Percentiles rank a stretch among this genome's conserved stretches.
Conservation (phyloP, 1,284 basidiomycete genomes). For the Megacollybia platyphylla region DNA sequence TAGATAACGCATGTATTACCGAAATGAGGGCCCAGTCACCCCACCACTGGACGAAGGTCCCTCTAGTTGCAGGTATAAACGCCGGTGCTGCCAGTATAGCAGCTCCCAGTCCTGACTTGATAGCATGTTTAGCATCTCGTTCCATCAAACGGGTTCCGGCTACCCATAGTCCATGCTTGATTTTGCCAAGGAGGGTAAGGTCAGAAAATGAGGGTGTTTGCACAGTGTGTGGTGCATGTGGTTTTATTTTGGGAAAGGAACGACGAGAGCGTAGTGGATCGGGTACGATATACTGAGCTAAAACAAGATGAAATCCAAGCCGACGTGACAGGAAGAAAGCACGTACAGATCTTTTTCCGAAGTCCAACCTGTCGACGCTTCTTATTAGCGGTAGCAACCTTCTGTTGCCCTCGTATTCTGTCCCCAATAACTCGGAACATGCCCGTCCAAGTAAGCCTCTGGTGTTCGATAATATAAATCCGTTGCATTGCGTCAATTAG, state of each 20-base stretch:
- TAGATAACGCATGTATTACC: constrained; percentile 25
- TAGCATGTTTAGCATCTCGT: constrained; percentile 75
- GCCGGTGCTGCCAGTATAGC: constrained; percentile 78
- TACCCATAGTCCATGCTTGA: constrained; percentile 68
- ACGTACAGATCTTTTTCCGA: constrained; percentile 26
- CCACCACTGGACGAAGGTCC: constrained; percentile 68
- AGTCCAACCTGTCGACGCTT: constrained; percentile 4
- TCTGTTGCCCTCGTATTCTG: background rate
- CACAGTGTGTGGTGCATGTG: constrained; percentile 75
- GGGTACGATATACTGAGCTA: constrained; percentile 53
- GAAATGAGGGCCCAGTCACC: constrained; percentile 96
- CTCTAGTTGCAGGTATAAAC: constrained; percentile 70
- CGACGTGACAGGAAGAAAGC: background rate
- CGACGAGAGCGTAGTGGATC: constrained; percentile 45
- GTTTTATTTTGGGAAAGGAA: constrained; percentile 72
- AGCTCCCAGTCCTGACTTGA: constrained; percentile 78
- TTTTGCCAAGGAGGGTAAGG: constrained; percentile 42
- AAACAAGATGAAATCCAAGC: background rate
- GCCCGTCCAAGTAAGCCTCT: constrained; percentile 22
- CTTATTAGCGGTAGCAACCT: background rate
- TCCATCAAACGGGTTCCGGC: constrained; percentile 60
- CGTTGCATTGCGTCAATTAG: constrained; percentile 74
- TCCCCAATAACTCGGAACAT: constrained; percentile 19
- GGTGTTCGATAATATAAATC: constrained; percentile 52
- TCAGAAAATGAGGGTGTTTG: constrained; percentile 59